Percentiles rank a stretch among this genome's conserved stretches.
Conservation (phyloP, 176 grass and related monocot species). For the Urochloa ruziziensis region DNA sequence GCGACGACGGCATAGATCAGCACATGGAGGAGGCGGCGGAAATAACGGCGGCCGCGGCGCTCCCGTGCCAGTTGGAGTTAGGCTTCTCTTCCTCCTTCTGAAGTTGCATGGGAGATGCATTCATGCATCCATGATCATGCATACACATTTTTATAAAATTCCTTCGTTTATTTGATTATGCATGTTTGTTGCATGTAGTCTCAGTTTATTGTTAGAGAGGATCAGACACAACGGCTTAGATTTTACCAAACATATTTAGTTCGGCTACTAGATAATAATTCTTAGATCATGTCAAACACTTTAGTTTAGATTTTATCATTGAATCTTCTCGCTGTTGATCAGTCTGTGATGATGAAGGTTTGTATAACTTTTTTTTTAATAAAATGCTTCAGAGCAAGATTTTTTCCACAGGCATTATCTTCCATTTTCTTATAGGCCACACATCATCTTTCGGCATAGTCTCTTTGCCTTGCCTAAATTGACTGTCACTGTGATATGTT, state of each 20-base stretch:
- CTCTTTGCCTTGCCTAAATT: no score
- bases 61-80: conserved; percentile 40
- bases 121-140: conserved; percentile 33
- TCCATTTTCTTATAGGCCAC: background rate
- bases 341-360: background rate
- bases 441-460: background rate
- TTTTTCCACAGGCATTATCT: background rate
- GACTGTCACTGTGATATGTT: no score
- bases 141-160: background rate
- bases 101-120: conserved; percentile 33
- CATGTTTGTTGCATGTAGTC: background rate
- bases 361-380: background rate
- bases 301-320: background rate
- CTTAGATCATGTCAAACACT: background rate
- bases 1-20: background rate
- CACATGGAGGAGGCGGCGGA: conserved; percentile 12
- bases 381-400: background rate
- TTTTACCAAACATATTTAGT: no score
- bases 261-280: background rate
- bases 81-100: conserved; percentile 26
- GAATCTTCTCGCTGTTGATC: background rate
- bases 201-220: background rate
- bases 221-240: no score
- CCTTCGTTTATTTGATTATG: background rate
- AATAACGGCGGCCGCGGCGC: background rate